Conservation (phyloP, 75 land plant genomes). For the Pseudotsuga menziesii region DNA sequence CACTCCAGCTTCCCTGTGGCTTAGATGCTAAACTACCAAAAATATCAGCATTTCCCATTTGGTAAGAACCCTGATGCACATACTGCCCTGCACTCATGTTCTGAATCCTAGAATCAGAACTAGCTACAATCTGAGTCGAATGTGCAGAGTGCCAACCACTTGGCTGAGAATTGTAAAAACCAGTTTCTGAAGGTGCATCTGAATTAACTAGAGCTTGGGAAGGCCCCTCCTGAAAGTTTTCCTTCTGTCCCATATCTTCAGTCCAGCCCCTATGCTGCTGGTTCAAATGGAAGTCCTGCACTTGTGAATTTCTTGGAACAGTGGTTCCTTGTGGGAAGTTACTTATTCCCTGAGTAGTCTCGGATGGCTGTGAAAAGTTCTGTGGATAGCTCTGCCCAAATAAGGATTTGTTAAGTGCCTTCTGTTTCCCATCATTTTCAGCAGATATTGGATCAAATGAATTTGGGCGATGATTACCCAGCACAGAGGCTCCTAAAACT, state of each 20-base stretch:
- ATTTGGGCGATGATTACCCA: slow-evolving; percentile 20
- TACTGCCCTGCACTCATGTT: slow-evolving; percentile 15
- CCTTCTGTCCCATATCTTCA: slow-evolving; percentile 16
- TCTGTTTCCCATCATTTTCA: slow-evolving; percentile 11
- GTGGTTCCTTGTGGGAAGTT: slow-evolving; percentile 18
- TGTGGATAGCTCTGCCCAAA: slow-evolving; percentile 25
- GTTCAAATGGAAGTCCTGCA: slow-evolving; percentile 22
- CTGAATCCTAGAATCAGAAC: slow-evolving; percentile 23
- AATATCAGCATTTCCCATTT: slow-evolving; percentile 19
- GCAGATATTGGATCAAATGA: slow-evolving; percentile 9
- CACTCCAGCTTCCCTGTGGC: slow-evolving; percentile 74
- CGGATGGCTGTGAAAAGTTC: neutral
- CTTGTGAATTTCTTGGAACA: slow-evolving; percentile 9
- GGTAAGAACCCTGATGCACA: slow-evolving; percentile 19
- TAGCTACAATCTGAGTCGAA: neutral
- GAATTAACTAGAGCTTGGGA: slow-evolving; percentile 24
- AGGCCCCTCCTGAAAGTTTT: slow-evolving; percentile 17
- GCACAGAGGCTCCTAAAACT: slow-evolving; percentile 15
- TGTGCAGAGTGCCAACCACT: slow-evolving; percentile 24
- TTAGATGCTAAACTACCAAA: slow-evolving; percentile 28
- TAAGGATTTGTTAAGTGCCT: slow-evolving; percentile 22
- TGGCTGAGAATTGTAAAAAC: slow-evolving; percentile 39
- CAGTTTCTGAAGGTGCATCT: slow-evolving; percentile 50
- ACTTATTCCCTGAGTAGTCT: slow-evolving; percentile 7
- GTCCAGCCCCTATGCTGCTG: slow-evolving; percentile 28